Evolutionary conservation across 2,329 filamentous ascomycete species (phyloP).

Genomic region (Catunica adiposa): DNA sequence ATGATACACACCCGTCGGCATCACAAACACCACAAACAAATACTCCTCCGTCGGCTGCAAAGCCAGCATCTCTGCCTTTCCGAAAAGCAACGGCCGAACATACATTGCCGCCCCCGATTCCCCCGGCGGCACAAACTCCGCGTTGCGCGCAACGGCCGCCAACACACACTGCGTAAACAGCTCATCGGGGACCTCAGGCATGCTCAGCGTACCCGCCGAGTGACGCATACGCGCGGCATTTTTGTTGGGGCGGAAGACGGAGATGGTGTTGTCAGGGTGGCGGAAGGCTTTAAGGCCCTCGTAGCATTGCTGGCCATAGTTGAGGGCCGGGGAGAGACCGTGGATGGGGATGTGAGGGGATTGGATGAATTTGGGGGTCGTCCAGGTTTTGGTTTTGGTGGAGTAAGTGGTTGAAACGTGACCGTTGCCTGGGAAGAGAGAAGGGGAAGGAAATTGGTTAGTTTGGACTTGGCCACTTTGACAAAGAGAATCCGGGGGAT

Average conservation of each 20-base stretch:
- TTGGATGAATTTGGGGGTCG: constrained; percentile 57
- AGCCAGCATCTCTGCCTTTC: constrained; percentile 71
- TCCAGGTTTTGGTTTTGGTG: constrained; percentile 58
- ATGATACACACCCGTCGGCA: constrained; percentile 90
- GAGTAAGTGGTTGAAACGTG: constrained; percentile 83
- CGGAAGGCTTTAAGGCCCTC: constrained; percentile 98
- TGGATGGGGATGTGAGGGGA: constrained; percentile 80
- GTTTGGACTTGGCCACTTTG: neutral
- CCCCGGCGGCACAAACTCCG: constrained; percentile 79
- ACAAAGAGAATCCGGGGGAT: neutral
- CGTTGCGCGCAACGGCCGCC: constrained; percentile 73
- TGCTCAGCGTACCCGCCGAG: constrained; percentile 67
- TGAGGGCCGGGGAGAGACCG: constrained; percentile 86
- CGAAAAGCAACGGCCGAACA: constrained; percentile 76
- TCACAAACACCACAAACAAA: constrained; percentile 74
- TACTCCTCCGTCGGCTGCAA: constrained; percentile 82
- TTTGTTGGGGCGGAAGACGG: constrained; percentile 72
- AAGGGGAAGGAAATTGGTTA: neutral
- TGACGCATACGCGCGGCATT: constrained; percentile 76
- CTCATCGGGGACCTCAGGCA: constrained; percentile 61
- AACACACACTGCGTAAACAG: constrained; percentile 62
- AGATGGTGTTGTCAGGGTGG: constrained; percentile 51
- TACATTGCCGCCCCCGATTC: constrained; percentile 85
- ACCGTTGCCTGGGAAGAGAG: constrained; percentile 56
- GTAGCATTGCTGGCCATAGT: constrained; percentile 96